Evolutionary conservation across 139 green algal genomes (phyloP), one percentile per base, ranked within the genome.

Genomic region (Mesotaenium endlicherianum): DNA sequence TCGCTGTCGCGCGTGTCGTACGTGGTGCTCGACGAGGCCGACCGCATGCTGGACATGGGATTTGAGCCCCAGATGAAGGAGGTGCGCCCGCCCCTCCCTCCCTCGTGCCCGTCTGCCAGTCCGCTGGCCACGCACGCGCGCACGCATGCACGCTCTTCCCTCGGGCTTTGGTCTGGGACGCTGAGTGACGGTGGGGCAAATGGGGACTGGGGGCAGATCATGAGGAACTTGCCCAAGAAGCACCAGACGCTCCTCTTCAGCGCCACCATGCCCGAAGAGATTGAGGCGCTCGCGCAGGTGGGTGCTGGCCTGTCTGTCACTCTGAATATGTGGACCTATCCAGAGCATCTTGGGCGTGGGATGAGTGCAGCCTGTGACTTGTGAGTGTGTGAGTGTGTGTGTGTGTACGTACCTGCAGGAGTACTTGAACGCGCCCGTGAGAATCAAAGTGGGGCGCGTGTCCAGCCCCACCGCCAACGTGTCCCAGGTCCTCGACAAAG

Each of bases 31-130:
- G 90, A 92, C 57, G 90, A 92, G 90, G 94, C 94, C 26, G 94
- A 98, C 82, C 90, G 94, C 43, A 98, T 98, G 94, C 88, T 98
- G 45, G 94, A 98, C 81, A 98, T 98, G 94, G 94, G 94, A 11
- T 98, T 98, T 76, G 94, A 98, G 85, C 93, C 93, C 5, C 94
- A 98, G 88, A 98, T 98, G 69, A 91, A 94, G 82, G 91, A 93
- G 82, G 95, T 97, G 68, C 41, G 41, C 17, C 3, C 8, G n/a
- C n/a, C n/a, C n/a, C n/a, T n/a, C n/a, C n/a, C n/a, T n/a, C n/a
- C n/a, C n/a, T n/a, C n/a, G n/a, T n/a, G n/a, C n/a, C n/a, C n/a
- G n/a, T n/a, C n/a, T n/a, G n/a, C n/a, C n/a, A n/a, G n/a, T n/a
- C n/a, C n/a, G n/a, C n/a, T n/a, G n/a, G n/a, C n/a, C n/a, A n/a